Evolutionary conservation across 2,329 filamentous ascomycete species (phyloP).

Genomic region (Aspergillus novofumigatus): DNA sequence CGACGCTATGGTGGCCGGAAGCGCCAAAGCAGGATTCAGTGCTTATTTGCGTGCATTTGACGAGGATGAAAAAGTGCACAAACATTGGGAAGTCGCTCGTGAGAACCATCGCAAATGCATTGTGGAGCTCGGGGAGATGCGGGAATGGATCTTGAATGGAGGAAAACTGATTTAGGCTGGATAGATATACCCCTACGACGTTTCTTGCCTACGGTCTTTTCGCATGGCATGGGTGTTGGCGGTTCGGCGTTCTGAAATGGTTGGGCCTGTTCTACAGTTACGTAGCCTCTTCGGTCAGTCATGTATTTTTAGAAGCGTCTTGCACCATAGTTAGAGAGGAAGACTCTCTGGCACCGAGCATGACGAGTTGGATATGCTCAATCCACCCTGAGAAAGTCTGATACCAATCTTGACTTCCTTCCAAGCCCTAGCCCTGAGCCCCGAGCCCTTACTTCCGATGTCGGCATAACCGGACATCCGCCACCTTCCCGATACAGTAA

Average conservation of each 20-base stretch:
- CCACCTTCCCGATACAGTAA: constrained; percentile 11
- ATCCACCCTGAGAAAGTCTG: neutral
- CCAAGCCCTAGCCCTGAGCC: constrained; percentile 11
- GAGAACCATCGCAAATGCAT: constrained; percentile 44
- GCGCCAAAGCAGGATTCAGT: constrained; percentile 38
- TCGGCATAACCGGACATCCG: constrained; percentile 2
- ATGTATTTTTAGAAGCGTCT: neutral
- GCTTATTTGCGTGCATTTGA: constrained; percentile 44
- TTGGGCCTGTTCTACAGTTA: neutral
- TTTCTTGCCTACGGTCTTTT: neutral
- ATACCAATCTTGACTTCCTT: neutral
- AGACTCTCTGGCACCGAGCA: neutral
- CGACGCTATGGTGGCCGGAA: constrained; percentile 27
- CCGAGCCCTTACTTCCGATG: constrained; percentile 18
- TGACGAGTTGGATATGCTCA: neutral
- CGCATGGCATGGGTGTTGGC: constrained; percentile 4
- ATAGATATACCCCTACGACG: neutral
- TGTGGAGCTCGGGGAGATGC: constrained; percentile 35
- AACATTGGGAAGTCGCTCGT: constrained; percentile 47
- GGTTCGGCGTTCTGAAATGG: neutral
- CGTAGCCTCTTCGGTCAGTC: neutral
- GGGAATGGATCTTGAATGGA: constrained; percentile 35
- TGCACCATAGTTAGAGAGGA: neutral
- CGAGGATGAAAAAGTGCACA: constrained; percentile 43
- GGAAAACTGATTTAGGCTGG: constrained; percentile 23